These are phyloP conservation scores for Globisporangium spinosum DNA, from an alignment of 352 stramenopile genomes.

Conservation along the genomic window DNA sequence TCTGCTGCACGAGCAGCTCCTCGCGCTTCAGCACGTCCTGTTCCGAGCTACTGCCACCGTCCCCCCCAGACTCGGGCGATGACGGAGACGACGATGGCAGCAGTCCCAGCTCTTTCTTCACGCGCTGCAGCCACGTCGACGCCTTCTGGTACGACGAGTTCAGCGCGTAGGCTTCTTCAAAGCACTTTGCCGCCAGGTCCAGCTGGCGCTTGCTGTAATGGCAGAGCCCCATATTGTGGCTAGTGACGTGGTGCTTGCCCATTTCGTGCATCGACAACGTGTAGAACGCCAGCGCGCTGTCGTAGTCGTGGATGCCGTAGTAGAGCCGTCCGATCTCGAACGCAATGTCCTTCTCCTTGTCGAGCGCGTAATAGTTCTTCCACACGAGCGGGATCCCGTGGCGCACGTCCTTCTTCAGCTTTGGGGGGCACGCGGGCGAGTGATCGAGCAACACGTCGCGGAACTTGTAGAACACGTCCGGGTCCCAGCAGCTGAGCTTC, in stretches of 20 bases:
- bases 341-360: constrained; percentile 91
- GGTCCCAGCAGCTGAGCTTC: constrained; percentile 91
- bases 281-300: constrained; percentile 89
- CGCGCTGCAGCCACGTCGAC: constrained; percentile 75
- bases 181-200: constrained; percentile 52
- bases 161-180: constrained; percentile 63
- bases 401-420: constrained; percentile 82
- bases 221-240: constrained; percentile 95
- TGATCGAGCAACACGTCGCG: constrained; percentile 89
- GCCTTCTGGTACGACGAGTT: constrained; percentile 80
- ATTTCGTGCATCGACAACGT: constrained; percentile 80
- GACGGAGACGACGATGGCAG: background rate
- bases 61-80: background rate
- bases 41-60: background rate
- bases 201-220: constrained; percentile 89
- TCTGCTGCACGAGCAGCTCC: constrained; percentile 43
- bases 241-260: constrained; percentile 94
- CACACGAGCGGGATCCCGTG: constrained; percentile 83
- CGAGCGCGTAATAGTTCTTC: constrained; percentile 92
- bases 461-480: constrained; percentile 96
- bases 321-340: constrained; percentile 91
- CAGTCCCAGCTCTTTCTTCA: constrained; percentile 51
- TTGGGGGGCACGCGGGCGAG: constrained; percentile 48
- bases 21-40: constrained; percentile 17
- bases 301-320: constrained; percentile 91